Evolutionary conservation across 306 rosid species (phyloP).

Genomic region (Cucumis hystrix): DNA sequence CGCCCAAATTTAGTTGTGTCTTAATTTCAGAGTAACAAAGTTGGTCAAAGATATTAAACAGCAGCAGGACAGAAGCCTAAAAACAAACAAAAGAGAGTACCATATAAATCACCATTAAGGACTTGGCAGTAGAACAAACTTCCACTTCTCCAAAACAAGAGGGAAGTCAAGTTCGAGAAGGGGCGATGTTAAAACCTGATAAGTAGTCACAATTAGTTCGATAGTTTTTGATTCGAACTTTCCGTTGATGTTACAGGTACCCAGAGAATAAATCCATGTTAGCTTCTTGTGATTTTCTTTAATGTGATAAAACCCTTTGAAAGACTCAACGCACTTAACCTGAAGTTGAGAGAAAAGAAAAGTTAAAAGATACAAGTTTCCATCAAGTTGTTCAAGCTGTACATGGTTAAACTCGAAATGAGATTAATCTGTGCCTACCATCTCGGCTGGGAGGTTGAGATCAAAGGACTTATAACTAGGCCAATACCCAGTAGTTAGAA

Average conservation of each 20-base stretch:
- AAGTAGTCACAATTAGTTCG: constrained; percentile 39
- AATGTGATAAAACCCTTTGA: constrained; percentile 36
- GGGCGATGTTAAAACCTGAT: constrained; percentile 17
- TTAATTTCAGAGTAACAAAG: constrained; percentile 44
- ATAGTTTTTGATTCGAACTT: constrained; percentile 36
- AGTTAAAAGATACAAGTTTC: background rate
- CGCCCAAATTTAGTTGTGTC: constrained; percentile 69
- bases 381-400: background rate
- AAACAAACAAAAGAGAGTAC: background rate
- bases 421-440: constrained; percentile 14
- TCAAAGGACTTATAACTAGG: constrained; percentile 45
- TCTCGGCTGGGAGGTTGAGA: constrained; percentile 41
- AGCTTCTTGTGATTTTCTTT: constrained; percentile 44
- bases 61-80: constrained; percentile 74
- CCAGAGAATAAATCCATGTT: constrained; percentile 40
- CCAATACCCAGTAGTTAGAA: constrained; percentile 42
- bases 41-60: constrained; percentile 40
- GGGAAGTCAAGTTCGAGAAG: background rate
- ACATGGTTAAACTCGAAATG: background rate
- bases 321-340: constrained; percentile 39
- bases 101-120: background rate
- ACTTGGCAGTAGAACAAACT: background rate
- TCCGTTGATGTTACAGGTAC: constrained; percentile 37
- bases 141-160: background rate
- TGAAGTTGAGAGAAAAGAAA: background rate